A percentile compares a stretch with the other conserved stretches of the same genome.
Evolutionary conservation across 129 eudicot species (phyloP).

Genomic region (Chrysanthemum seticuspe): DNA sequence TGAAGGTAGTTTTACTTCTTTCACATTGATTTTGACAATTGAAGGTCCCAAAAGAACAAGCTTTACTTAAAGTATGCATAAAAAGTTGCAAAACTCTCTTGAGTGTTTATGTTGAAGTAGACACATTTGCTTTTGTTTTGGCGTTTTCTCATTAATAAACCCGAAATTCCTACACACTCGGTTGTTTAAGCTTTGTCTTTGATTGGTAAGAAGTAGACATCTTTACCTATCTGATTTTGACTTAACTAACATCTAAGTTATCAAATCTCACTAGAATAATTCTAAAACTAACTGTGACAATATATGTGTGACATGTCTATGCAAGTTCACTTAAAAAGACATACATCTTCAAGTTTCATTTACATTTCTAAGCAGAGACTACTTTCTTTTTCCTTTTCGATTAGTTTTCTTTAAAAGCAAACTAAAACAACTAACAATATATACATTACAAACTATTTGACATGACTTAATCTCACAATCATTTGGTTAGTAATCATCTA

Average conservation of each 20-base stretch:
- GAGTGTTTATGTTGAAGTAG: conserved; percentile 4
- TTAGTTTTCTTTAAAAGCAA: no score
- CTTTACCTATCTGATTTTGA: conserved; percentile 1
- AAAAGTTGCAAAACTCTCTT: conserved; percentile 20
- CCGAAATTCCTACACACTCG: not conserved
- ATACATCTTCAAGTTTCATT: no score
- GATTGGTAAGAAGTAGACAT: not conserved
- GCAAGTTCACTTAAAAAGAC: no score
- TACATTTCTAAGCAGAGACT: no score
- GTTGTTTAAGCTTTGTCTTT: not conserved
- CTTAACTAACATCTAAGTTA: not conserved
- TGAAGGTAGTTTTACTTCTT: conserved; percentile 2
- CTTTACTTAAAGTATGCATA: conserved; percentile 13
- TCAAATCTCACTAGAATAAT: no score
- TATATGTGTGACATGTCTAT: no score
- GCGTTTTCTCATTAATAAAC: not conserved
- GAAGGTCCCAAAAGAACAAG: conserved; percentile 19
- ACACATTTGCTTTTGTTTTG: not conserved
- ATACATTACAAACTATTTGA: no score
- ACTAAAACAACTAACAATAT: no score
- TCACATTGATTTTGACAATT: conserved; percentile 19
- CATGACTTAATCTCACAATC: no score
- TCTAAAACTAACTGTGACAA: no score
- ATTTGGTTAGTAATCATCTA: no score
- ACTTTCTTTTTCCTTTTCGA: no score